phyloP scores from a whole-genome alignment of 495 filamentous ascomycete genomes.

The Tetracladium setigerum region DNA sequence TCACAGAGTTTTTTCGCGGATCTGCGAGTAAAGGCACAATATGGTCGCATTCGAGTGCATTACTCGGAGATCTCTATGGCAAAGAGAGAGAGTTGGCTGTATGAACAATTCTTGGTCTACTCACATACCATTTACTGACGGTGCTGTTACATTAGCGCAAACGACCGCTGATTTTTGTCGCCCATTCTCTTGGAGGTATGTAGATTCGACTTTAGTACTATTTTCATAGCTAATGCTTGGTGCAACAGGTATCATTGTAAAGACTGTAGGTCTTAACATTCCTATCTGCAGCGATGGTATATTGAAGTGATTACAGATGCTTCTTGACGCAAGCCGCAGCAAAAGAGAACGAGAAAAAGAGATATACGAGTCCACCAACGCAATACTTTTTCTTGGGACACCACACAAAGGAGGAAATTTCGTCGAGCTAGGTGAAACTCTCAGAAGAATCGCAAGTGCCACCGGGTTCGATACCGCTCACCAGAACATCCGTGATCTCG shows the following conservation, averaged over 20 bases:
- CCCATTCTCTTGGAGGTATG: conserved; percentile 19
- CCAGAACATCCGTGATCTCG: not conserved
- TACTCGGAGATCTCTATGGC: not conserved
- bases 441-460: no score
- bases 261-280: no score
- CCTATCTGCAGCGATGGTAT: no score
- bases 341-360: no score
- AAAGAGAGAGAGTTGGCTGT: no score
- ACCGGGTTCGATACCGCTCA: not conserved
- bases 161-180: conserved; percentile 31
- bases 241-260: no score
- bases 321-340: no score
- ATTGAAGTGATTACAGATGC: no score
- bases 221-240: not conserved
- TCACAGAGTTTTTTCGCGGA: conserved; percentile 20
- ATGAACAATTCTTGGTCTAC: conserved; percentile 27
- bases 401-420: not conserved
- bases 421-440: no score
- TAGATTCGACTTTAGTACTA: not conserved
- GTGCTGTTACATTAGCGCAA: conserved; percentile 18
- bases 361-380: conserved; percentile 1
- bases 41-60: not conserved
- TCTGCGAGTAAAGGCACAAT: conserved; percentile 4
- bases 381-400: conserved; percentile 1
- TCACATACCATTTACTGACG: conserved; percentile 26